These are phyloP conservation scores for Echeveria elegans DNA, from an alignment of 164 flowering plant genomes.

Conservation along the genomic window DNA sequence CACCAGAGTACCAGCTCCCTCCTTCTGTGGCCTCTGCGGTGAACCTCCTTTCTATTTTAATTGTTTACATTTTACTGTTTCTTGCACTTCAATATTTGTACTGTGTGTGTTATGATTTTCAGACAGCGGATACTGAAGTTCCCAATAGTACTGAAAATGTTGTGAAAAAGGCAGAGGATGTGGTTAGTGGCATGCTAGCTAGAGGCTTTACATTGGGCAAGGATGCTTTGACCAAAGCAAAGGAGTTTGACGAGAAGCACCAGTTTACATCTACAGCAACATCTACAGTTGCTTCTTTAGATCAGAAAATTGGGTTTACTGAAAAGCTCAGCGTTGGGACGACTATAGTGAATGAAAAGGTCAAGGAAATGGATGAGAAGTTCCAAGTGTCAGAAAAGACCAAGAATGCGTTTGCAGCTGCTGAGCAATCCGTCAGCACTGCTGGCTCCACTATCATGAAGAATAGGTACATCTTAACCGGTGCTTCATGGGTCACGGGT, in stretches of 20 bases:
- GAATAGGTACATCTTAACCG: conserved; percentile 11
- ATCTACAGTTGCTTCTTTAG: conserved; percentile 9
- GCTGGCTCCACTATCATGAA: conserved; percentile 14
- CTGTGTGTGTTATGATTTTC: background rate
- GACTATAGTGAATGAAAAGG: conserved; percentile 11
- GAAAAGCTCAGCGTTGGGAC: conserved; percentile 12
- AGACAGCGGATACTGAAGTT: conserved; percentile 6
- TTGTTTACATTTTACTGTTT: background rate
- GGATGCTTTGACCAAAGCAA: conserved; percentile 12
- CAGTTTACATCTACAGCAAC: conserved; percentile 10
- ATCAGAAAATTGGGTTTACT: conserved; percentile 11
- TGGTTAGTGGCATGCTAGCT: conserved; percentile 11
- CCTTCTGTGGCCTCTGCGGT: conserved; percentile 6
- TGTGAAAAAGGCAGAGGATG: conserved; percentile 14
- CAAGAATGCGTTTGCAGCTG: conserved; percentile 13
- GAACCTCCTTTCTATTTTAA: background rate
- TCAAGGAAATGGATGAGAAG: conserved; percentile 14
- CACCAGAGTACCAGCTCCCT: conserved; percentile 11
- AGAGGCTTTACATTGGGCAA: conserved; percentile 11
- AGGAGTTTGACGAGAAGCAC: conserved; percentile 11
- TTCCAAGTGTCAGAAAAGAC: conserved; percentile 13
- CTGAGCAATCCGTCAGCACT: conserved; percentile 12
- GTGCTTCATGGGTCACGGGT: conserved; percentile 13
- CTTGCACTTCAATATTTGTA: background rate
- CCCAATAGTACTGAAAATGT: conserved; percentile 4